phyloP scores from a whole-genome alignment of 345 rosid species.

The Balakata baccata region DNA sequence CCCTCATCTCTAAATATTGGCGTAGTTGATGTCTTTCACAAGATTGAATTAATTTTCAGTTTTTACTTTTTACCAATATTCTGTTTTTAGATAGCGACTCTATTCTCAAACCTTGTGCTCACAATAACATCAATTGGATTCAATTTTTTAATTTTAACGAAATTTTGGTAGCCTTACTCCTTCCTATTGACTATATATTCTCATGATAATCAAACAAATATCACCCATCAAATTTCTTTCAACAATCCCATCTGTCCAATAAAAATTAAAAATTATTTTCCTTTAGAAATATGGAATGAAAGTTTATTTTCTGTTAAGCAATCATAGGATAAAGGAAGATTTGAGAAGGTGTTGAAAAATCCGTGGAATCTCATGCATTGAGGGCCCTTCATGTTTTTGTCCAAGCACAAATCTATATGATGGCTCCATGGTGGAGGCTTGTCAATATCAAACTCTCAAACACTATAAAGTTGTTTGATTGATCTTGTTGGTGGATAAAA shows the following conservation, averaged over 20 bases:
- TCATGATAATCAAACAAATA: no score
- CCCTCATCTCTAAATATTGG: no score
- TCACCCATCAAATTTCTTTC: no score
- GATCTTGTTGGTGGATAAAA: neutral
- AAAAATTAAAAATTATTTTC: neutral
- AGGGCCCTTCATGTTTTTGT: slow-evolving; percentile 17
- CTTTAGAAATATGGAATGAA: neutral
- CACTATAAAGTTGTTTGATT: slow-evolving; percentile 24
- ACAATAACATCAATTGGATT: no score
- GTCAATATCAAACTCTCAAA: slow-evolving; percentile 19
- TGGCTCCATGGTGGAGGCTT: slow-evolving; percentile 22
- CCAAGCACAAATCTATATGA: neutral
- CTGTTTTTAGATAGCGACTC: no score
- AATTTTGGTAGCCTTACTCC: no score
- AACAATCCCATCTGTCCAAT: neutral
- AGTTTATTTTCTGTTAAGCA: slow-evolving; percentile 12
- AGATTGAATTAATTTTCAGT: no score
- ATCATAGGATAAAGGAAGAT: slow-evolving; percentile 6
- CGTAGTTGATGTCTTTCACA: no score
- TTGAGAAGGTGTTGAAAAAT: slow-evolving; percentile 24
- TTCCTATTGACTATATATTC: no score
- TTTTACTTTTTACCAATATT: no score
- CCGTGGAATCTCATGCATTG: neutral
- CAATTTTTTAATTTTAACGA: no score
- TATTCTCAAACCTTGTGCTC: no score